Evolutionary conservation across 1,139 yeast genomes (phyloP), one percentile per base, ranked within the genome.

Genomic region (Pichia inconspicua): DNA sequence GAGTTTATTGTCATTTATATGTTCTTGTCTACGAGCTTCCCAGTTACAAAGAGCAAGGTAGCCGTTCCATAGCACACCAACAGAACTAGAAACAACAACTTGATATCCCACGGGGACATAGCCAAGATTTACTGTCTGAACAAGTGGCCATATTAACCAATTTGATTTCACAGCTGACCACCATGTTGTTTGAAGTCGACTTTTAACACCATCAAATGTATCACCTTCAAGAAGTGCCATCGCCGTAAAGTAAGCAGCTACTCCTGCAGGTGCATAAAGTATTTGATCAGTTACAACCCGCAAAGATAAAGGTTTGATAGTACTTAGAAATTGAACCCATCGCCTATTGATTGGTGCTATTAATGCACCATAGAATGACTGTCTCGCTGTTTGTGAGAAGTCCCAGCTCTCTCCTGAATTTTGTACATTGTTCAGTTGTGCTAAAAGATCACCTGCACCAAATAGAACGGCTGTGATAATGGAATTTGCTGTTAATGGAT

Each of bases 91-190:
- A 5, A 81, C 72, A 43, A 85, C 58, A 48, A 89, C 66, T 38
- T 95, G 74, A 58, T 77, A 77, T 41, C 79, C 79, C 3, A 82
- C 77, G 0, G 96, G 96, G 5, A 86, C 75, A 14, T 84, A 58
- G 42, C 77, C 73, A 59, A 90, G 86, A 64, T 90, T 90, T 50
- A 80, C 58, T 45, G 77, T 53, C 65, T 89, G 97, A 58, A 89
- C 82, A 0, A 77, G 69, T 0, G 96, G 97, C 97, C 97, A 89
- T 9, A 89, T 84, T 43, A 72, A 56, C 95, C 96, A 89, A 62
- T 87, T 88, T 32, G 84, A 75, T 32, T 68, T 54, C 41, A 87
- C 65, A 0, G 95, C 85, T 6, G 68, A 65, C 77, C 77, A 72
- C 77, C 81, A 81, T 49, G 77, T 75, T 15, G 68, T 64, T 2